Base-by-base conservation (phyloP, 2,329 filamentous ascomycete genomes). In the Capronia coronata region DNA sequence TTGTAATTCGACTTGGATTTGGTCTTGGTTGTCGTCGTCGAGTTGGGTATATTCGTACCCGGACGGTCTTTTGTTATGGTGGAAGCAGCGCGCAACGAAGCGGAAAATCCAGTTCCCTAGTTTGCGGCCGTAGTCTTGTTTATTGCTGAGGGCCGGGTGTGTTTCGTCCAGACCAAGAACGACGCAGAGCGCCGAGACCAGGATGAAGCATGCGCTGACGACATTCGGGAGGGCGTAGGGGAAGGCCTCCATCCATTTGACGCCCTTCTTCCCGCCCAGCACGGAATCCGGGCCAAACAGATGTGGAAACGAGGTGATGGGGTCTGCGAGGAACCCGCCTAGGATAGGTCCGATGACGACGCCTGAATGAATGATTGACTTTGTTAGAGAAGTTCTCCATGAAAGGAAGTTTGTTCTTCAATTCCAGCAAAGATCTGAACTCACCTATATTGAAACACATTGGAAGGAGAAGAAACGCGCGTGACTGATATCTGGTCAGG, bases 161-260 rank as follows among this genome's bases (percentile, higher is more conserved):
- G 67, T 68, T 62, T 87, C 84, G 63, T 87, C 82, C 1, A 87
- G 71, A 10, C 80, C 82, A 19, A 87, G 70, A 48, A 84, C 70
- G 2, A 84, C 74, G 1, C 74, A 68, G 3, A 76, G 43, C 0
- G 77, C 73, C 0, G 80, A 78, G 1, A 70, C 61, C 2, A 78
- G 64, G 9, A 87, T 73, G 49, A 84, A 80, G 0, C 75, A 53
- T 1, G 79, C 80, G 59, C 80, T 86, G 43, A 86, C 69, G 0
- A 87, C 65, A 59, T 84, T 86, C 0, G 84, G 84, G 32, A 87
- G 67, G 1, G 82, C 82, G 66, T 83, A 87, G 0, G 84, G 84
- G 65, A 80, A 87, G 43, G 68, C 67, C 16, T 68, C 71, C 72
- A 85, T 79, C 80, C 84, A 86, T 54, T 73, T 67, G 1, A 82